Evolutionary conservation across 2,329 filamentous ascomycete species (phyloP).

Genomic region (Fusarium ramigenum): DNA sequence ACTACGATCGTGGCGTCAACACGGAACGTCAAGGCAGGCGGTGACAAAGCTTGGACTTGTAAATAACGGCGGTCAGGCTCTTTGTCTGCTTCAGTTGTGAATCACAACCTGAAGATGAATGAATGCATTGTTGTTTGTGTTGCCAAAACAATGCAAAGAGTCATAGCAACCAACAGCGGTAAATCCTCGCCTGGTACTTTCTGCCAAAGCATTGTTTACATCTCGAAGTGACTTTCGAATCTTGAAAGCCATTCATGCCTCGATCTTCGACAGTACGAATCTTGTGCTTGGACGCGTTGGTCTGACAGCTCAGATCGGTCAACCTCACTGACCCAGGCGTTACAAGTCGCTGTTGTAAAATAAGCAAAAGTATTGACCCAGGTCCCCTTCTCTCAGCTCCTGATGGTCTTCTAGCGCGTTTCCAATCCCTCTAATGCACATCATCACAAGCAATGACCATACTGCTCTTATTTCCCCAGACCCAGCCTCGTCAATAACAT

Average conservation of each 20-base stretch:
- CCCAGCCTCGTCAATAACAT: conserved; percentile 4
- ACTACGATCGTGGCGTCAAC: background rate
- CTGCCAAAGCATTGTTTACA: background rate
- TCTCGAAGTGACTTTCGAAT: background rate
- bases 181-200: background rate
- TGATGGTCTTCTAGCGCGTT: conserved; percentile 21
- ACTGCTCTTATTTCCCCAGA: conserved; percentile 23
- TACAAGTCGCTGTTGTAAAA: background rate
- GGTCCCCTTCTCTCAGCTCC: background rate
- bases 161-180: background rate
- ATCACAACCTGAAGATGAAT: background rate
- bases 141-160: conserved; percentile 1
- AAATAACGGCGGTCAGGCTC: conserved; percentile 1
- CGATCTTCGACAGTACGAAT: background rate
- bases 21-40: background rate
- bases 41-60: conserved; percentile 11
- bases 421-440: conserved; percentile 29
- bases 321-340: background rate
- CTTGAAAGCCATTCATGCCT: background rate
- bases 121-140: background rate
- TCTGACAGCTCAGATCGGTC: background rate
- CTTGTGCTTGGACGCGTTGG: background rate
- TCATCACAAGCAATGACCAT: conserved; percentile 20
- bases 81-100: background rate
- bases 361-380: background rate